Evolutionary conservation across 2,329 filamentous ascomycete species (phyloP).

Genomic region (Sordariomycetes sp.): DNA sequence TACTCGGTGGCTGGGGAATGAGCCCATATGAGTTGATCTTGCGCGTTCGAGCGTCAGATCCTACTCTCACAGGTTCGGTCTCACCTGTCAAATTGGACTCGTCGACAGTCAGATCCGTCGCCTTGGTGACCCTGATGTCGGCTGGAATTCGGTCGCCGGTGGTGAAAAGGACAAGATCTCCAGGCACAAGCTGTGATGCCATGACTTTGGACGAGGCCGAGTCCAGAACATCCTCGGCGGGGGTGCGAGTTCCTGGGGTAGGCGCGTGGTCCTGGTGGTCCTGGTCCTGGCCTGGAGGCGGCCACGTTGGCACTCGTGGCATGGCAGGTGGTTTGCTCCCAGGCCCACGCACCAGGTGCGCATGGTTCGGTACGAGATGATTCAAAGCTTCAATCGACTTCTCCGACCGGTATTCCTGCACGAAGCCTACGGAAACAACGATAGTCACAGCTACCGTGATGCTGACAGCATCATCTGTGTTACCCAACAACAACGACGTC

Average conservation of each 20-base stretch:
- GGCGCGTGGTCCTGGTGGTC: constrained; percentile 33
- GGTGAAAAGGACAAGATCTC: constrained; percentile 87
- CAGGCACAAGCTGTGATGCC: constrained; percentile 79
- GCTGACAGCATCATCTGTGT: constrained; percentile 89
- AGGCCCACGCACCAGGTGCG: constrained; percentile 74
- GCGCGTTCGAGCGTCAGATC: constrained; percentile 45
- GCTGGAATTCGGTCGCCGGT: constrained; percentile 95
- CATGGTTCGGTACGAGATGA: constrained; percentile 88
- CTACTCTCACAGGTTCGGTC: constrained; percentile 83
- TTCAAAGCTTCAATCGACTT: constrained; percentile 94
- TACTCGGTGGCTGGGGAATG: constrained; percentile 24
- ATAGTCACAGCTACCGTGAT: constrained; percentile 96
- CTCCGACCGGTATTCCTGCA: constrained; percentile 95
- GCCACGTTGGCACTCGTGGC: constrained; percentile 35
- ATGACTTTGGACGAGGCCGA: constrained; percentile 75
- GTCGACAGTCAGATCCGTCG: constrained; percentile 85
- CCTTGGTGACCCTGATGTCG: constrained; percentile 87
- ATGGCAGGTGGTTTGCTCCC: constrained; percentile 22
- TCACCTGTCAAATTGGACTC: constrained; percentile 96
- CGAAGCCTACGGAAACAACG: constrained; percentile 89
- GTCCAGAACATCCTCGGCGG: constrained; percentile 56
- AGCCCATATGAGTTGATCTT: constrained; percentile 16
- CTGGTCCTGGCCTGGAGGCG: constrained; percentile 25
- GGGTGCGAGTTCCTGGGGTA: constrained; percentile 41
- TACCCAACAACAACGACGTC: constrained; percentile 84